Evolutionary conservation across 352 stramenopile genomes (phyloP).

Genomic region (Achlya hypogyna): DNA sequence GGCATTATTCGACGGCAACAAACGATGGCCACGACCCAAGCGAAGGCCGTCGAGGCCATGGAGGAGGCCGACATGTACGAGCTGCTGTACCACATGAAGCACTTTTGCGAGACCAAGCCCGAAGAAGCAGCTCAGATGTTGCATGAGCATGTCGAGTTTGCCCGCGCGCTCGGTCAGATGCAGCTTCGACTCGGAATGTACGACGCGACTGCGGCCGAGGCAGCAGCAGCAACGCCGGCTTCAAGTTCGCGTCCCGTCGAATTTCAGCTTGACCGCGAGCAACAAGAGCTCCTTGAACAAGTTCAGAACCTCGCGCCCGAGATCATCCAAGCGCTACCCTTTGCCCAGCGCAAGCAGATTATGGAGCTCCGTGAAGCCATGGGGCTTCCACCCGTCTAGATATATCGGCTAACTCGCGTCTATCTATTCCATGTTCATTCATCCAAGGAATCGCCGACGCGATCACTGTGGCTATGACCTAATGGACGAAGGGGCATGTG

Average conservation of each 20-base stretch:
- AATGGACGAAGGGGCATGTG: too few species aligned
- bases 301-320: conserved; percentile 72
- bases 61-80: conserved; percentile 52
- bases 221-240: conserved; percentile 21
- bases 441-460: too few species aligned
- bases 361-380: conserved; percentile 78
- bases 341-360: conserved; percentile 63
- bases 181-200: conserved; percentile 66
- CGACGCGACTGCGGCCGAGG: conserved; percentile 24
- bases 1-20: too few species aligned
- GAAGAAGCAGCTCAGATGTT: conserved; percentile 57
- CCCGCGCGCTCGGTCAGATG: conserved; percentile 53
- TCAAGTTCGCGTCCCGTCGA: conserved; percentile 32
- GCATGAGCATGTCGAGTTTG: conserved; percentile 66
- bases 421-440: background rate
- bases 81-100: conserved; percentile 67
- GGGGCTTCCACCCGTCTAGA: conserved; percentile 50
- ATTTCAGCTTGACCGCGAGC: conserved; percentile 57
- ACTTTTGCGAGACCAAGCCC: conserved; percentile 69
- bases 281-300: conserved; percentile 69
- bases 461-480: too few species aligned
- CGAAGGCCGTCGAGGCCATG: conserved; percentile 42
- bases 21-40: conserved; percentile 25
- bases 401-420: background rate
- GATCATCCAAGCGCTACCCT: conserved; percentile 67